phyloP scores from a whole-genome alignment of 176 grass and related monocot genomes.

The Puya raimondii region DNA sequence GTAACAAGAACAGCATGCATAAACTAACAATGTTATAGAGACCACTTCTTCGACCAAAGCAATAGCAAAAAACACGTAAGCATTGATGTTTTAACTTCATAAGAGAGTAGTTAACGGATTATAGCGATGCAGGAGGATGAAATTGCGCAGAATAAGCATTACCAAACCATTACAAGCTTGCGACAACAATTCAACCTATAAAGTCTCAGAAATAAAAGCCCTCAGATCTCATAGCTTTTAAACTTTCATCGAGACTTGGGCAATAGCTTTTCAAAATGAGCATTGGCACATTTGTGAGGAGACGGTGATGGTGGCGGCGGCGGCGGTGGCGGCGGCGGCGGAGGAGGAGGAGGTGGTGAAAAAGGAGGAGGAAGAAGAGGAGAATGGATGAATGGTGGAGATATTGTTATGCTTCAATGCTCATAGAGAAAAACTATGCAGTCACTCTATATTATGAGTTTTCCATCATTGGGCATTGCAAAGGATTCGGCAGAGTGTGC shows the following conservation, averaged over 20 bases:
- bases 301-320: not conserved
- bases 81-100: no score
- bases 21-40: no score
- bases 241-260: not conserved
- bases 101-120: no score
- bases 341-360: not conserved
- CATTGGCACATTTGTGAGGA: not conserved
- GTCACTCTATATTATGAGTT: not conserved
- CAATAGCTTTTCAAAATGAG: not conserved
- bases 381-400: not conserved
- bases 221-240: slow-evolving; percentile 13
- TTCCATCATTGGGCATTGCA: slow-evolving; percentile 5
- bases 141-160: no score
- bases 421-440: not conserved
- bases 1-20: no score
- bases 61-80: no score
- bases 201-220: not conserved
- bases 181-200: not conserved
- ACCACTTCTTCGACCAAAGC: no score
- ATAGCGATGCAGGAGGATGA: no score
- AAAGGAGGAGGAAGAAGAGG: not conserved
- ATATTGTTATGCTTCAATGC: not conserved
- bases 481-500: not conserved
- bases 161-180: no score
- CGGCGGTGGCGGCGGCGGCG: not conserved